Evolutionary conservation across 2,329 filamentous ascomycete species (phyloP), one percentile per base, ranked within the genome.

Genomic region (Xylariaceae sp.): DNA sequence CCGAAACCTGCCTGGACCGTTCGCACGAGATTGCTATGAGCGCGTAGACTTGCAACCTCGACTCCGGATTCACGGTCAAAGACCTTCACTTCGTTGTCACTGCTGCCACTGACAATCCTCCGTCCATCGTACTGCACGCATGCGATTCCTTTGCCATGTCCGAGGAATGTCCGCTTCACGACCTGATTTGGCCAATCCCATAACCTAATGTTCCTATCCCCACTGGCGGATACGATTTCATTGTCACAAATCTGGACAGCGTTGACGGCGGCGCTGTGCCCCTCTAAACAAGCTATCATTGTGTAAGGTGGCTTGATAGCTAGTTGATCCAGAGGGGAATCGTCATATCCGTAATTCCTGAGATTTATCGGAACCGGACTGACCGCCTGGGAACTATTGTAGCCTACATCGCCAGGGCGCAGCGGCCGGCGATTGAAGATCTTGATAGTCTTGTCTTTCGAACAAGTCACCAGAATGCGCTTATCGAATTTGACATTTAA

Each of bases 111-210:
- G 55, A 99, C 91, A 63, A 99, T 95, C 17, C 94, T 85, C 54
- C 90, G 86, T 30, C 91, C 92, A 71, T 99, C 94, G 70, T 94
- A 97, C 74, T 99, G 93, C 13, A 99, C 92, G 72, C 94, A 99
- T 2, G 94, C 94, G 68, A 99, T 97, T 37, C 94, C 94, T 73
- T 99, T 99, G 64, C 85, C 85, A 69, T 99, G 94, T 1, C 93
- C 94, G 45, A 89, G 80, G 39, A 96, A 86, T 0, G 90, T 96
- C 68, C 89, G 85, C 50, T 83, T 81, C 72, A 90, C 93, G 49
- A 82, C 78, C 59, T 91, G 89, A 6, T 85, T 89, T 15, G 88
- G 88, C 78, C 96, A 90, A 72, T 95, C 88, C 94, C 94, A 99
- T 17, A 97, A 82, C 73, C 96, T 97, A 75, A 99, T 92, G 63